These are phyloP conservation scores for Pochonia chlamydosporia DNA, from an alignment of 2,329 filamentous ascomycete genomes.

Conservation along the genomic window DNA sequence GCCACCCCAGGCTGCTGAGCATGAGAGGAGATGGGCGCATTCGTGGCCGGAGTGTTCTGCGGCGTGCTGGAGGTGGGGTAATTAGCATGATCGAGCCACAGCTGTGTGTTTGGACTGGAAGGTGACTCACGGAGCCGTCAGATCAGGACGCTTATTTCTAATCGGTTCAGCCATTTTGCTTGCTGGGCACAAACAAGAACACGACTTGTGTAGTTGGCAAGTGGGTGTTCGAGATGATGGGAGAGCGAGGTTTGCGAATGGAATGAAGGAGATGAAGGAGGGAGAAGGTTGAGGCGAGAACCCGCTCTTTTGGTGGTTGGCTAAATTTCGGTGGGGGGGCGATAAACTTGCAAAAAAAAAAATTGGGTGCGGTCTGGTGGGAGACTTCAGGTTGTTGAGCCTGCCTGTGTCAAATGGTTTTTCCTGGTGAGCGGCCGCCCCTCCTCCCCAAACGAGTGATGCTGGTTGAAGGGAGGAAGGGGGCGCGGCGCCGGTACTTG, in stretches of 20 bases:
- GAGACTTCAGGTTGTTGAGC: slow-evolving; percentile 25
- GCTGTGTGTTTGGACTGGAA: slow-evolving; percentile 11
- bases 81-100: slow-evolving; percentile 25
- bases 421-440: too few species aligned
- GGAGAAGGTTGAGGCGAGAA: slow-evolving; percentile 24
- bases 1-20: slow-evolving; percentile 90
- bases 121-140: slow-evolving; percentile 51
- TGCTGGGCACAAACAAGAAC: slow-evolving; percentile 13
- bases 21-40: slow-evolving; percentile 95
- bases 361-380: slow-evolving; percentile 24
- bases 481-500: too few species aligned
- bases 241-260: slow-evolving; percentile 19
- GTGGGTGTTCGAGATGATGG: slow-evolving; percentile 21
- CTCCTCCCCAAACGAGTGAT: too few species aligned
- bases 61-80: slow-evolving; percentile 67
- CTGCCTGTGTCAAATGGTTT: too few species aligned
- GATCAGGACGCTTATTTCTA: slow-evolving; percentile 56
- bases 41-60: slow-evolving; percentile 94
- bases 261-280: slow-evolving; percentile 20
- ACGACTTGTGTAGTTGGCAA: slow-evolving; percentile 5
- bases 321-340: slow-evolving; percentile 34
- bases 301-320: slow-evolving; percentile 28
- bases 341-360: slow-evolving; percentile 22
- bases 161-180: slow-evolving; percentile 57
- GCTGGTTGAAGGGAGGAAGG: too few species aligned